Evolutionary conservation across 1,284 basidiomycete genomes (phyloP).

Genomic region (Malassezia cuniculi): DNA sequence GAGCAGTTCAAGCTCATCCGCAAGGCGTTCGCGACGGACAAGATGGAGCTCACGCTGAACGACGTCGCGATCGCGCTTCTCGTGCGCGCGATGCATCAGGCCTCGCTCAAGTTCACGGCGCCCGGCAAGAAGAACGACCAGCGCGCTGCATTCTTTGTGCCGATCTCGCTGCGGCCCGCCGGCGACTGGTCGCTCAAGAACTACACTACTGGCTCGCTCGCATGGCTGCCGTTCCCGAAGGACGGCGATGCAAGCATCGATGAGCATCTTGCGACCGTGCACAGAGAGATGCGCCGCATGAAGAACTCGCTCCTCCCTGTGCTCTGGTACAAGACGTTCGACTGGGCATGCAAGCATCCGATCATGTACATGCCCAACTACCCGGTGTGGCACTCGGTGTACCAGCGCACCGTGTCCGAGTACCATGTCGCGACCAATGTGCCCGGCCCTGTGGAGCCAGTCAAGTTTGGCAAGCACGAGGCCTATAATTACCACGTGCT

Average conservation of each 20-base stretch:
- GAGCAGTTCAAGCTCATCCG: constrained; percentile 40
- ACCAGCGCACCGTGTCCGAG: constrained; percentile 38
- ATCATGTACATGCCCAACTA: constrained; percentile 38
- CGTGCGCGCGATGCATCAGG: constrained; percentile 33
- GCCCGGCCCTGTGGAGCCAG: constrained; percentile 38
- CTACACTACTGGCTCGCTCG: constrained; percentile 37
- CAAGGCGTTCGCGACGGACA: constrained; percentile 29
- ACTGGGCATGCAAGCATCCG: constrained; percentile 22
- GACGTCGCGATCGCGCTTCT: constrained; percentile 42
- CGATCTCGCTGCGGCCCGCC: constrained; percentile 34
- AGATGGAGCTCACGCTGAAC: constrained; percentile 35
- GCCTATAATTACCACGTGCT: constrained; percentile 42
- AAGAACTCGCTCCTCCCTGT: constrained; percentile 35
- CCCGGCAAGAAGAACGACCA: constrained; percentile 31
- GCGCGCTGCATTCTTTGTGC: constrained; percentile 42
- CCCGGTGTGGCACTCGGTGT: constrained; percentile 25
- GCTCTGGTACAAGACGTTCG: constrained; percentile 32
- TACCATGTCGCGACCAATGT: constrained; percentile 43
- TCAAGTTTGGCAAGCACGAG: constrained; percentile 37
- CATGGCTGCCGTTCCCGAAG: constrained; percentile 38
- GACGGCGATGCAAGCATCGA: constrained; percentile 22
- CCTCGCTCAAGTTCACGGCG: constrained; percentile 6
- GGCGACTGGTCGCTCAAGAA: constrained; percentile 41
- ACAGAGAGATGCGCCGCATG: constrained; percentile 40
- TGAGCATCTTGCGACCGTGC: constrained; percentile 27